Base-by-base conservation (phyloP, 208 protist genomes). In the Wallacemonas sp. region DNA sequence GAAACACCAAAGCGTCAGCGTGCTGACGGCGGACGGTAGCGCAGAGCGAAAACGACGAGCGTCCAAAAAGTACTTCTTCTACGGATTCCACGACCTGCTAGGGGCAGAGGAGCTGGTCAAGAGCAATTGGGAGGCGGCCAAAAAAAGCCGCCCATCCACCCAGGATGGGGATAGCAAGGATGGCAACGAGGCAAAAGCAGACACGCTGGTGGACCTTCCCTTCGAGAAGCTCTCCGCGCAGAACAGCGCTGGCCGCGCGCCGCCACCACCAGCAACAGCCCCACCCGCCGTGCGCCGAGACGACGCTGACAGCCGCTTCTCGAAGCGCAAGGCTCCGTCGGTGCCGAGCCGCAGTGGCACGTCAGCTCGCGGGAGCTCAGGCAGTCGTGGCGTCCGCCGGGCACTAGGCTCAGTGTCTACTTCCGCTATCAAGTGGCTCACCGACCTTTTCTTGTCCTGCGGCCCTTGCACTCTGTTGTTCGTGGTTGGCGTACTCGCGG, bases 11-110 rank as follows among this genome's bases (percentile, higher is more conserved):
- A 44, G 37, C 42, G 48, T 44, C 64, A 36, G 50, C 38, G 29
- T 55, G 32, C 38, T 21, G 10, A 21, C 37, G 3, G 30, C 24
- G 36, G 39, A 61, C 19, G 55, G 38, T 26, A 24, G 15, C 6
- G 3, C 13, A 5, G 55, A 29, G 0, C 42, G 46, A 21, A 24
- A 21, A 22, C 42, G 32, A 29, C 33, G 55, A 13, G 46, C 62
- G 4, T 66, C 61, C 10, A 66, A 68, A 22, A 71, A 78, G 53
- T 87, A 86, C 61, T 88, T 84, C 53, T 91, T 95, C 55, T 92
- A 91, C 46, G 66, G 78, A 17, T 92, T 95, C 52, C 68, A 90
- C 10, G 86, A 95, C 54, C 76, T 95, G 37, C 78, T 95, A 1
- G 71, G 75, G 1, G 82, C 71, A 13, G 70, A 85, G 52, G 83